Evolutionary conservation across 176 grass and related monocot species (phyloP), one percentile per base, ranked within the genome.

Genomic region (Metroxylon sagu): DNA sequence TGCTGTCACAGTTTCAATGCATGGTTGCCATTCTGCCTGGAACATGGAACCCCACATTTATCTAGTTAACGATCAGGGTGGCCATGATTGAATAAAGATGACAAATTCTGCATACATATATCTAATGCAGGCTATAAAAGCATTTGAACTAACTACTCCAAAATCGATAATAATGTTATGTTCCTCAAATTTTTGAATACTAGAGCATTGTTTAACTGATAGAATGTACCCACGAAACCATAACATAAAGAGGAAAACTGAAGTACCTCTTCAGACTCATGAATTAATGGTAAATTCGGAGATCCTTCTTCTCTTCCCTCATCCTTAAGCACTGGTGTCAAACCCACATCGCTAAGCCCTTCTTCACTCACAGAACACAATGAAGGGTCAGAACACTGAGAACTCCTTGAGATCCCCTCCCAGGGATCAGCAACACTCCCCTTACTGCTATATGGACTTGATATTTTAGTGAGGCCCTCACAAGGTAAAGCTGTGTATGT

Each of bases 361-460:
- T 56, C 29, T 31, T 68, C 65, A 25, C 52, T 55, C 65, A 68
- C 12, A 39, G 65, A 68, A 29, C 26, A 6, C 16, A 56, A 55
- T 3, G 57, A 59, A 28, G 5, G 14, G 15, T 16, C 57, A 1
- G 16, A 52, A 29, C 26, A 55, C 52, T 19, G 6, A 35, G n/a
- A 39, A 18, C 65, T 56, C 27, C 28, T 68, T 39, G 65, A 43
- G 18, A 68, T 29, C 10, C 27, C 18, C 5, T 56, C 52, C 65
- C 52, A 68, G 39, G 55, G 52, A 39, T 68, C 65, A 68, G 39
- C 43, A 39, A 68, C 12, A 55, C 30, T 68, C 4, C 29, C 52
- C 28, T 43, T 52, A 35, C 23, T 56, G 29, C 27, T 68, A 7
- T 16, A 26, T 19, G 64, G 26, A 54, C 6, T 31, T 23, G 21